phyloP scores from a whole-genome alignment of 2,329 filamentous ascomycete species.

The Tolypocladium nubicola region DNA sequence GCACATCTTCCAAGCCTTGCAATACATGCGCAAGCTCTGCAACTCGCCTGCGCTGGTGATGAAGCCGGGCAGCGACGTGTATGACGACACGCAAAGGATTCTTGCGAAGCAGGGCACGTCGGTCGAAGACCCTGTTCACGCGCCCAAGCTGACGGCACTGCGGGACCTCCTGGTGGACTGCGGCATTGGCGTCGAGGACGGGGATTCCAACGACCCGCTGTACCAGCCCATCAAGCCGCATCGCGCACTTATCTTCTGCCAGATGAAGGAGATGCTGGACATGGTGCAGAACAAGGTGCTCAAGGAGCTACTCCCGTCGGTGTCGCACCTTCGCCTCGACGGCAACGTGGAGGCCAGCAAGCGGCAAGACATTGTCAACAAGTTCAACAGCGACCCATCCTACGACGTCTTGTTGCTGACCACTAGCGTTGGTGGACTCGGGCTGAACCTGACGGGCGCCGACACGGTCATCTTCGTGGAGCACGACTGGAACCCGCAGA shows the following conservation, averaged over 20 bases:
- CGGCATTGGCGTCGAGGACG: slow-evolving; percentile 74
- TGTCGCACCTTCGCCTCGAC: slow-evolving; percentile 90
- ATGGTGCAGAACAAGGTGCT: slow-evolving; percentile 95
- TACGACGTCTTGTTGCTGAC: slow-evolving; percentile 92
- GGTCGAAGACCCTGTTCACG: slow-evolving; percentile 76
- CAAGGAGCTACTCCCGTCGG: slow-evolving; percentile 79
- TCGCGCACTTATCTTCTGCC: slow-evolving; percentile 92
- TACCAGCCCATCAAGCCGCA: slow-evolving; percentile 88
- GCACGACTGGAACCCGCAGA: slow-evolving; percentile 99
- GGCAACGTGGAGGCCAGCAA: slow-evolving; percentile 86
- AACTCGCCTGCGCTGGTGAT: slow-evolving; percentile 95
- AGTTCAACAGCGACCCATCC: slow-evolving; percentile 94
- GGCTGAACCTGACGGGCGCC: slow-evolving; percentile 89
- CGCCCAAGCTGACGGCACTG: slow-evolving; percentile 83
- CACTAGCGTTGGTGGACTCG: slow-evolving; percentile 88
- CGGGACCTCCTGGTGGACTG: slow-evolving; percentile 95
- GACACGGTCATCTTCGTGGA: slow-evolving; percentile 99
- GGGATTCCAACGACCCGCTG: slow-evolving; percentile 46
- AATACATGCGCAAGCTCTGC: slow-evolving; percentile 99
- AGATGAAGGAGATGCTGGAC: slow-evolving; percentile 99
- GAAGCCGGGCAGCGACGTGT: slow-evolving; percentile 85
- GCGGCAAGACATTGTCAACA: slow-evolving; percentile 95
- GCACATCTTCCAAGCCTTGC: slow-evolving; percentile 96
- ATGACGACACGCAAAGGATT: slow-evolving; percentile 75
- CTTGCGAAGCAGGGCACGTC: slow-evolving; percentile 70